Base-by-base conservation (phyloP, 495 filamentous ascomycete genomes). In the Parmelia sp. region DNA sequence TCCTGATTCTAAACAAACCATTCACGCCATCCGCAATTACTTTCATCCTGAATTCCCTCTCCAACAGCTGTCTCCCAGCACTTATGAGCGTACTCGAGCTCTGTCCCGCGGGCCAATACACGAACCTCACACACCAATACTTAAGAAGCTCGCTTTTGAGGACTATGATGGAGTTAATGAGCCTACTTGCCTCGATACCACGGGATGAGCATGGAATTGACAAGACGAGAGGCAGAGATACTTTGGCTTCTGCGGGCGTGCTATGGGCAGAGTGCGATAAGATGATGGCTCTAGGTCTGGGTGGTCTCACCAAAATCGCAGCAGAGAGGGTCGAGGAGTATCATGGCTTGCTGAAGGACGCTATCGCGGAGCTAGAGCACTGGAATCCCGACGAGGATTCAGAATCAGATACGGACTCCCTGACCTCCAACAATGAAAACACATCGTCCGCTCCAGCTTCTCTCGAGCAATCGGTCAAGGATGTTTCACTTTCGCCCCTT, bases 1-100 rank as follows among this genome's bases (percentile, higher is more conserved):
- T 96, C 21, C 82, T 96, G 3, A 82, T 92, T 3, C 89, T 95
- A 68, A 94, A 86, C 62, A 82, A 87, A 21, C 92, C 92, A 0
- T 94, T 95, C 73, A 91, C 91, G 0, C 84, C 88, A 7, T 83
- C 88, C 0, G 92, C 90, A 19, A 83, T 94, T 36, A 73, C 64
- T 55, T 84, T 77, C 17, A 83, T 92, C 19, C 76, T 96, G 10
- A 81, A 82, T 11, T 84, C 88, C 27, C 74, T 93, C 7, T 80
- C 83, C 40, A 80, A 83, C 27, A 83, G 83, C 14, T 83, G 87
- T 10, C 78, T 96, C 0, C 89, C 89, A 4, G 88, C 83, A 4
- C 75, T 96, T 33, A 84, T 90, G 29, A 86, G 84, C 10, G 85
- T 88, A 1, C 80, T 85, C 3, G 80, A 92, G 63, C 73, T 88